These are phyloP conservation scores for Botrytis medusae DNA, from an alignment of 2,329 filamentous ascomycete genomes.

Conservation along the genomic window DNA sequence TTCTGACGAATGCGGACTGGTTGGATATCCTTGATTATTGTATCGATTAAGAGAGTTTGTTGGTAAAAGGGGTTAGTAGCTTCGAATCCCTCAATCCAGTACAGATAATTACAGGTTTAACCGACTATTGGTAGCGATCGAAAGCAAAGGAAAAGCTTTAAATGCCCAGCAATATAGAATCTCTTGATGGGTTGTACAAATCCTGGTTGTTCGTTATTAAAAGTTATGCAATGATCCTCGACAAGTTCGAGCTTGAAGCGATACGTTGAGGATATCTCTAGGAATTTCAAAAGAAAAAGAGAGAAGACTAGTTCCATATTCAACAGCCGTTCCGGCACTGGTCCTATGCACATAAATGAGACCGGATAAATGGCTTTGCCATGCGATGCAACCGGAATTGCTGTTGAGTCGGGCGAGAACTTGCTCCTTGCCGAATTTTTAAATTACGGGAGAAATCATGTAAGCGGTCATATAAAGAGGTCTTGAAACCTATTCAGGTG, in stretches of 20 bases:
- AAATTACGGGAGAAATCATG: neutral
- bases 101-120: too few relatives aligned
- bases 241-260: too few relatives aligned
- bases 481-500: neutral
- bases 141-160: neutral
- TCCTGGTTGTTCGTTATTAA: too few relatives aligned
- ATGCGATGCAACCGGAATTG: too few relatives aligned
- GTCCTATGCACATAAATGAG: too few relatives aligned
- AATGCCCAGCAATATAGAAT: neutral
- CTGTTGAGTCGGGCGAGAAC: neutral
- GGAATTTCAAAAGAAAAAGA: too few relatives aligned
- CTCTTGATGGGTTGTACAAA: neutral
- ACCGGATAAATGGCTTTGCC: too few relatives aligned
- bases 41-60: constrained; percentile 29
- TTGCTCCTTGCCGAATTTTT: neutral
- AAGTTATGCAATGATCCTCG: too few relatives aligned
- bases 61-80: constrained; percentile 26
- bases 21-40: constrained; percentile 26
- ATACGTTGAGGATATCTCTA: too few relatives aligned
- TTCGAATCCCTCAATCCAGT: constrained; percentile 26
- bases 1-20: constrained; percentile 23
- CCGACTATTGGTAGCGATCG: neutral
- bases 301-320: too few relatives aligned
- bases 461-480: neutral
- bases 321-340: too few relatives aligned